Base-by-base conservation (phyloP, 257 asterid genomes). In the Solanum ossicruentum region DNA sequence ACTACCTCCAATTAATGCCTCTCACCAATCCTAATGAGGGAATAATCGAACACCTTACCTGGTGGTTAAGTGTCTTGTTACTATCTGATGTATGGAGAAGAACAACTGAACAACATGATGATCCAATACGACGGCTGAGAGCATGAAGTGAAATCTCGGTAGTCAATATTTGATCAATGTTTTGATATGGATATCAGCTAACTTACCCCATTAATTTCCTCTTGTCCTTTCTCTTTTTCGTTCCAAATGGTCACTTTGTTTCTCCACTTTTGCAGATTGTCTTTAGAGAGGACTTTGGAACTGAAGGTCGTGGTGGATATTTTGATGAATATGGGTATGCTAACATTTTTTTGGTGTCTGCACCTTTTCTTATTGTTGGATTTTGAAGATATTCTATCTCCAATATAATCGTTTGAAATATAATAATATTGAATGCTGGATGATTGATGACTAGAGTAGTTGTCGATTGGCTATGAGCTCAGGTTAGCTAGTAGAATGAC, bases 231-330 rank as follows among this genome's bases (percentile, higher is more conserved):
- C 83, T 52, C 45, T 16, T 78, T 28, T 26, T 78, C 6, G 17
- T 52, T 16, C 83, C 63, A 12, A 56, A 55, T 84, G 51, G 51
- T 54, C 21, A 43, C 61, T 52, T 87, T 85, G 77, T 67, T 66
- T 83, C 58, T 66, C 75, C 49, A 54, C 63, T 39, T 82, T 86
- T 83, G 67, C 93, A 97, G 99, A 97, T 97, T 85, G 99, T 97
- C 87, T 97, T 97, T 86, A 92, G 98, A 89, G 99, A 97, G 90
- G 99, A 97, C 93, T 97, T 97, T 84, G 99, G 99, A 87, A 95
- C 98, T 65, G 99, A 97, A 81, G 99, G 99, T 13, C 99, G 99
- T 23, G 99, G 99, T 87, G 99, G 99, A 90, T 97, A 97, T 89
- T 97, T 97, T 83, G 98, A 97, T 87, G 92, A 97, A 88, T 97